Evolutionary conservation across 768 basidiomycete genomes (phyloP), one percentile per base, ranked within the genome.

Genomic region (Leucosporidium creatinivorum): DNA sequence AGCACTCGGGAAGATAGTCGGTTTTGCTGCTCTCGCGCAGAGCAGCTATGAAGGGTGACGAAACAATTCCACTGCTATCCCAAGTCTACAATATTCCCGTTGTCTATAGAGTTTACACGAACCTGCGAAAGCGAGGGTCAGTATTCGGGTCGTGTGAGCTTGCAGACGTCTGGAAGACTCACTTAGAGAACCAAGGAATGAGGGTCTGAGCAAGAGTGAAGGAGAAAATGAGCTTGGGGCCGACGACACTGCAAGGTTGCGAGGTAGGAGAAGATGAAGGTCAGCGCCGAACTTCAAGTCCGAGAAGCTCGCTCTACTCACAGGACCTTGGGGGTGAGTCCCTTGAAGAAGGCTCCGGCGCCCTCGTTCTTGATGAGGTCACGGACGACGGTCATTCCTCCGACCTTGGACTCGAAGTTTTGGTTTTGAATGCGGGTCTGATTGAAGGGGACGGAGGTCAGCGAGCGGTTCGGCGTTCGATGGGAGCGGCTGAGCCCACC

Each of bases 211-310:
- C 94, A 5, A 97, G 84, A 58, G 94, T 98, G 81, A 94, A 97
- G 75, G 90, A 92, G 84, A 98, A 98, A 74, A 98, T 91, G 47
- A 98, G 86, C 81, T 98, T 97, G 50, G 94, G 94, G 61, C 93
- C 93, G 48, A 98, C 93, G 69, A 97, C 92, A 56, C 66, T 67
- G 66, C 17, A 10, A 33, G 33, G n/a, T 21, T n/a, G n/a, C n/a
- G n/a, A 4, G 39, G 39, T 2, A 62, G n/a, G 13, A 33, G 33
- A 10, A 13, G 18, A 13, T 8, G 5, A 26, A 12, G 33, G 18
- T 49, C 30, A 26, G 52, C 15, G 15, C 21, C 19, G 15, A 15
- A 17, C 1, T 31, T 25, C 13, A 31, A 19, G 21, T 36, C 25
- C 6, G n/a, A 23, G 44, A 33, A 33, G 49, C 17, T 50, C 54